Evolutionary conservation across 2,329 filamentous ascomycete genomes (phyloP).

Genomic region (Aspergillus caelatus): DNA sequence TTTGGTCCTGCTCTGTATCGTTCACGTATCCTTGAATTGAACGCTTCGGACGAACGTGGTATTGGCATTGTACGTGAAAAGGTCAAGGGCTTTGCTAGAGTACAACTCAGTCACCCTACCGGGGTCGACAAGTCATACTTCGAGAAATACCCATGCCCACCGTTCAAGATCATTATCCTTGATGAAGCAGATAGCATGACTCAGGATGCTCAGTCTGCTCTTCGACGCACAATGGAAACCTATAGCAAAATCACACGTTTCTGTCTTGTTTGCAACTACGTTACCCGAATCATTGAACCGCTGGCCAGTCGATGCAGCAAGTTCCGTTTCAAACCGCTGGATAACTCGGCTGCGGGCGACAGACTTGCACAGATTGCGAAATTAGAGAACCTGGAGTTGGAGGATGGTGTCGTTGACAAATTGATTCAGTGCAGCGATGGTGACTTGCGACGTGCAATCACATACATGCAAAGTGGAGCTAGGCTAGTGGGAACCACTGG

Average conservation of each 20-base stretch:
- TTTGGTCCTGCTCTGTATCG: conserved; percentile 95
- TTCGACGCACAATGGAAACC: conserved; percentile 96
- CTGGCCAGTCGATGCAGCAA: conserved; percentile 92
- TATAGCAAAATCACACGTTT: conserved; percentile 96
- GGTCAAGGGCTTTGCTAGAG: conserved; percentile 96
- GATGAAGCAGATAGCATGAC: conserved; percentile 99
- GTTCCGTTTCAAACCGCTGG: conserved; percentile 95
- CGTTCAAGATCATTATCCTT: conserved; percentile 98
- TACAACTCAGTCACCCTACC: conserved; percentile 85
- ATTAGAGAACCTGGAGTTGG: conserved; percentile 74
- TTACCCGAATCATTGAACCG: conserved; percentile 96
- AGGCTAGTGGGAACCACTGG: conserved; percentile 72
- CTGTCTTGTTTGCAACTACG: conserved; percentile 98
- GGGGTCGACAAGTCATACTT: conserved; percentile 64
- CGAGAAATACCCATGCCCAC: conserved; percentile 83
- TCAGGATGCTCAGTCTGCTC: conserved; percentile 91
- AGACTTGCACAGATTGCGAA: conserved; percentile 81
- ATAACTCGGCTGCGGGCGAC: conserved; percentile 78
- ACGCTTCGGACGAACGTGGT: conserved; percentile 97
- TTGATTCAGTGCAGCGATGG: conserved; percentile 88
- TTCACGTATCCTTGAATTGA: conserved; percentile 94
- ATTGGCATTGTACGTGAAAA: conserved; percentile 97
- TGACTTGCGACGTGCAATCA: conserved; percentile 94
- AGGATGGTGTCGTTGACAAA: conserved; percentile 78
- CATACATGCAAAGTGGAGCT: conserved; percentile 92